A percentile compares a stretch with the other conserved stretches of the same genome.
Conservation (phyloP, 352 stramenopile genomes). For the Pythium utonaiense region DNA sequence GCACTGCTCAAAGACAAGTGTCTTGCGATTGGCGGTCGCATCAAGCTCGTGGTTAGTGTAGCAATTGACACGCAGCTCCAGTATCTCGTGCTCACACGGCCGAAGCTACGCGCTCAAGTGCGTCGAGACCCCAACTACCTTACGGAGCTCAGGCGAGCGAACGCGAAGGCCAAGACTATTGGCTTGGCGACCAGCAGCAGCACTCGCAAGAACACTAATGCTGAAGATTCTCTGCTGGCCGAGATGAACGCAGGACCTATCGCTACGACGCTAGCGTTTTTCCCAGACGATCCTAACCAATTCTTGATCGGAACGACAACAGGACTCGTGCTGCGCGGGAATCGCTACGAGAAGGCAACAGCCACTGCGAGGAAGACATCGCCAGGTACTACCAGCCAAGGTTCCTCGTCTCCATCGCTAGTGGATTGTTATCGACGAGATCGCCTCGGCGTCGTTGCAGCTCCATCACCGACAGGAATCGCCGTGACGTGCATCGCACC, state of each 20-base stretch:
- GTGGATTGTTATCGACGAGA: constrained; percentile 15
- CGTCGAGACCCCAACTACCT: neutral
- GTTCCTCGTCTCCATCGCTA: neutral
- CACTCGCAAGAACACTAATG: constrained; percentile 1
- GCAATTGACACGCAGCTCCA: constrained; percentile 57
- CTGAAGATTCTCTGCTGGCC: neutral
- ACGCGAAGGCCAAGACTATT: neutral
- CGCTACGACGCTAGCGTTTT: constrained; percentile 44
- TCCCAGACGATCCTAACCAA: constrained; percentile 55
- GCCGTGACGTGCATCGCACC: constrained; percentile 49
- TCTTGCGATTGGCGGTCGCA: constrained; percentile 53
- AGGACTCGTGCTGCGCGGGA: constrained; percentile 23
- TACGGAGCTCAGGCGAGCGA: neutral
- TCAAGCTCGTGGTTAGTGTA: constrained; percentile 66
- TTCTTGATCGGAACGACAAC: constrained; percentile 23
- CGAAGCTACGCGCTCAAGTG: neutral
- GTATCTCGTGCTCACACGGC: constrained; percentile 26
- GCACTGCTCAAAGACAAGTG: constrained; percentile 50
- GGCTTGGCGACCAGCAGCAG: neutral
- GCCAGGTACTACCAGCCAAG: neutral
- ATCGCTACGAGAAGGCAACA: constrained; percentile 36
- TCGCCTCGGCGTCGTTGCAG: neutral
- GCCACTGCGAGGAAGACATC: too few relatives aligned
- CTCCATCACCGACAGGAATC: neutral
- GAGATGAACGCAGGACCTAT: constrained; percentile 35